Evolutionary conservation across 139 green algal genomes (phyloP), one percentile per base, ranked within the genome.

Genomic region (Zygnema cylindricum): DNA sequence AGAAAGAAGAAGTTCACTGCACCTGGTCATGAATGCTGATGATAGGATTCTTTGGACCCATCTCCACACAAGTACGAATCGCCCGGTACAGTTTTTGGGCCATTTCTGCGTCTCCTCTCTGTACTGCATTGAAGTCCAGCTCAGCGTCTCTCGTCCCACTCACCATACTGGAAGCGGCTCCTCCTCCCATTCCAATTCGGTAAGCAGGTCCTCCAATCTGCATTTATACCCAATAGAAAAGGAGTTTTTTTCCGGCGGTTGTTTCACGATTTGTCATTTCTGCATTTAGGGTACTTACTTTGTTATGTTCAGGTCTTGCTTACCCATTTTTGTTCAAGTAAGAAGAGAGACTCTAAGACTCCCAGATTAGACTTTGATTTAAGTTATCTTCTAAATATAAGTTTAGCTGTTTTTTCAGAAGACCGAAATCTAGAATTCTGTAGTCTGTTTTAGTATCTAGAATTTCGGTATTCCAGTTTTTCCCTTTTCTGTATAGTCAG

Each of bases 101-200:
- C 94, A 99, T 98, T 93, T 99, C 97, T 3, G 97, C 97, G 89
- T 99, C 97, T 43, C 97, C 97, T 36, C 97, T 93, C 95, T 99
- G 96, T 86, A 99, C 97, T 11, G 97, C 97, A 90, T 99, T 98
- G 93, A 99, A 99, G 94, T 99, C 97, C 36, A 99, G 95, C 69
- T 99, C 96, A 0, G 95, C 97, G 32, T 94, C 94, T 90, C 95
- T 94, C 88, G 93, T 95, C 69, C 95, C 95, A 7, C 85, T 88
- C 39, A 96, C 94, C 73, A 98, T 93, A 22, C 92, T 96, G 69
- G 95, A 98, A 0, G 97, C 97, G 1, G 97, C 97, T 55, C 97
- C 97, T 36, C 97, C 97, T 69, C 97, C 97, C 96, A 99, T 98
- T 86, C 97, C 97, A 89, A 99, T 99, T 90, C 97, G 94, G 92